Percentiles rank a stretch among this genome's conserved stretches.
Evolutionary conservation across 345 rosid species (phyloP).

Genomic region (Acer saccharum): DNA sequence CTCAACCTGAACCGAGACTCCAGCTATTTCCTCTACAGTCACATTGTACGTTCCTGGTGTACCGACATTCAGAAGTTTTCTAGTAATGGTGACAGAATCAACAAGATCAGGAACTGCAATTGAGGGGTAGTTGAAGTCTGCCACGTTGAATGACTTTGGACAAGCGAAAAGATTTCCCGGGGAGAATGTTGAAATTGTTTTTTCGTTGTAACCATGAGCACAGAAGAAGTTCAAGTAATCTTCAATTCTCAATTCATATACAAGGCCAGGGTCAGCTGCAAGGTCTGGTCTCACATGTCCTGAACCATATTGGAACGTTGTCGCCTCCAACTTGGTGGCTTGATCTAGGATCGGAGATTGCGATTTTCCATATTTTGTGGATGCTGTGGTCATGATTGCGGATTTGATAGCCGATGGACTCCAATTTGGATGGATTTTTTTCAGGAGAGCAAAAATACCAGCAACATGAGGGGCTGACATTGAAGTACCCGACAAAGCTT

Average conservation of each 20-base stretch:
- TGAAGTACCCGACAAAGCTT: constrained; percentile 45
- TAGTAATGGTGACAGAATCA: constrained; percentile 16
- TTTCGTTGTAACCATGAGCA: constrained; percentile 33
- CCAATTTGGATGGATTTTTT: constrained; percentile 45
- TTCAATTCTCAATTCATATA: constrained; percentile 33
- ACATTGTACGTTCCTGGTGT: constrained; percentile 35
- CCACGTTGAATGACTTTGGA: constrained; percentile 26
- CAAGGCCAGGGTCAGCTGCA: constrained; percentile 57
- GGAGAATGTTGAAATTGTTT: constrained; percentile 9
- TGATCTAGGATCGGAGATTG: too few species aligned
- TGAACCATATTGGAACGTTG: not conserved
- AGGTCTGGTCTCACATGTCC: constrained; percentile 50
- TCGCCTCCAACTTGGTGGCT: too few species aligned
- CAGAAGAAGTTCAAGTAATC: constrained; percentile 55
- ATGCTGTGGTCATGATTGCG: constrained; percentile 31
- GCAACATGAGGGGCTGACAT: constrained; percentile 60
- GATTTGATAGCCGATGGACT: constrained; percentile 53
- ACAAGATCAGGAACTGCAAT: constrained; percentile 36
- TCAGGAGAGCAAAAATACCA: constrained; percentile 50
- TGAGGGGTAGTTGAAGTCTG: constrained; percentile 59
- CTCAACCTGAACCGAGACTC: constrained; percentile 33
- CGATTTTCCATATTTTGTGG: too few species aligned
- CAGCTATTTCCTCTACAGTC: constrained; percentile 24
- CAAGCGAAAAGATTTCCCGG: constrained; percentile 17
- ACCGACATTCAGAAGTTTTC: constrained; percentile 55